These are phyloP conservation scores for Xylaria multiplex DNA, from an alignment of 2,329 filamentous ascomycete species.

Conservation along the genomic window DNA sequence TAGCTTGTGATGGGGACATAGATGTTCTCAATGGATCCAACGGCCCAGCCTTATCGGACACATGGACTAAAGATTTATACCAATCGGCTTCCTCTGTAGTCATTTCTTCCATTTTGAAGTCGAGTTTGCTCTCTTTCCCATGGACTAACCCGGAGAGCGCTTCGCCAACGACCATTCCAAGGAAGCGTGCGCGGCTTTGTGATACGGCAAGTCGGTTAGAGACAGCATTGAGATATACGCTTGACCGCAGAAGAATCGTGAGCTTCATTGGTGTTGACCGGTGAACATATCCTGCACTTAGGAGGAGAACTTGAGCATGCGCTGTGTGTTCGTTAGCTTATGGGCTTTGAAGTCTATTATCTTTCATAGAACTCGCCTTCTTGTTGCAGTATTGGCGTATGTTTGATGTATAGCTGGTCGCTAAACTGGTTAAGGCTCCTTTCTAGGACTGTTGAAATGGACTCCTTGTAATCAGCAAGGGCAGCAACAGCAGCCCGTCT, in stretches of 20 bases:
- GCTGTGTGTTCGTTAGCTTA: constrained; percentile 58
- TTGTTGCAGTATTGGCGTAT: constrained; percentile 86
- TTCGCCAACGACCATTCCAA: constrained; percentile 90
- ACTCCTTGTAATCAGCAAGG: constrained; percentile 62
- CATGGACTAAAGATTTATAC: constrained; percentile 73
- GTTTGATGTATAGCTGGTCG: constrained; percentile 86
- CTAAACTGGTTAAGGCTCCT: constrained; percentile 80
- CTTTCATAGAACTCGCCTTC: constrained; percentile 71
- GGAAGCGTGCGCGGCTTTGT: constrained; percentile 77
- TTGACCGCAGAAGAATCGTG: constrained; percentile 74
- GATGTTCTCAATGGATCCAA: constrained; percentile 59
- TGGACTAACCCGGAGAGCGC: constrained; percentile 71
- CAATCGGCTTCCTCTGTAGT: constrained; percentile 76
- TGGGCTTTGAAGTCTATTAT: neutral
- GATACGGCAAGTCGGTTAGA: constrained; percentile 86
- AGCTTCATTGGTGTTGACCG: constrained; percentile 73
- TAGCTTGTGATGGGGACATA: constrained; percentile 41
- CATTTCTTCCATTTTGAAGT: constrained; percentile 86
- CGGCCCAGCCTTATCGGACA: constrained; percentile 71
- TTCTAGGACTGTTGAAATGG: constrained; percentile 68
- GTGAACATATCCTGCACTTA: constrained; percentile 80
- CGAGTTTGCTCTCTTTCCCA: constrained; percentile 76
- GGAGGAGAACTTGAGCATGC: constrained; percentile 80
- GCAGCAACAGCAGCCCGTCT: constrained; percentile 72
- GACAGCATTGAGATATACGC: constrained; percentile 77